These are phyloP conservation scores for Candida quercuum DNA, from an alignment of 805 yeast genomes.

Conservation along the genomic window DNA sequence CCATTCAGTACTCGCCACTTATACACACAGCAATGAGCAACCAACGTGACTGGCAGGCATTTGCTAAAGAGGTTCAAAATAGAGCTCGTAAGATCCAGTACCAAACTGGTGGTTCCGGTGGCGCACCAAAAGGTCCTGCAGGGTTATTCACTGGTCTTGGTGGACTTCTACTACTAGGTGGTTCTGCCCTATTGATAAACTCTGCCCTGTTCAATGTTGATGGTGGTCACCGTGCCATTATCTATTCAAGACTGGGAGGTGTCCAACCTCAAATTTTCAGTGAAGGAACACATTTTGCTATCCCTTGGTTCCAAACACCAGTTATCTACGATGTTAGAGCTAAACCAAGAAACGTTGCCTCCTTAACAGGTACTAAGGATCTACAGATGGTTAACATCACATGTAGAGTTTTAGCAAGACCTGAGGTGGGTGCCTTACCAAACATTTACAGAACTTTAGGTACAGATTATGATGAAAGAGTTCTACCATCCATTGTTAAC, in stretches of 20 bases:
- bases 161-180: slow-evolving; percentile 53
- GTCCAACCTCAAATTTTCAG: slow-evolving; percentile 74
- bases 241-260: slow-evolving; percentile 85
- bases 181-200: slow-evolving; percentile 47
- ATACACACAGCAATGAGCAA: slow-evolving; percentile 15
- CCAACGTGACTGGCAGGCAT: slow-evolving; percentile 44
- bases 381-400: slow-evolving; percentile 98
- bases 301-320: slow-evolving; percentile 95
- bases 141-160: slow-evolving; percentile 61
- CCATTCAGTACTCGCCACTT: too few relatives aligned
- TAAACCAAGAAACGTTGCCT: slow-evolving; percentile 92
- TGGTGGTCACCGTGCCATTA: slow-evolving; percentile 98
- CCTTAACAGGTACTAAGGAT: slow-evolving; percentile 96
- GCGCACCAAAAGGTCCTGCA: slow-evolving; percentile 33
- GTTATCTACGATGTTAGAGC: slow-evolving; percentile 93
- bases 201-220: slow-evolving; percentile 78
- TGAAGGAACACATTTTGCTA: slow-evolving; percentile 92
- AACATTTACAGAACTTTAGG: slow-evolving; percentile 89
- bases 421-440: slow-evolving; percentile 74
- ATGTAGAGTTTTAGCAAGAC: slow-evolving; percentile 94
- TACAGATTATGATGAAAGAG: slow-evolving; percentile 92
- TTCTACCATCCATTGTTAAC: slow-evolving; percentile 94
- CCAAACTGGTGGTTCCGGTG: slow-evolving; percentile 32
- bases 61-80: slow-evolving; percentile 45
- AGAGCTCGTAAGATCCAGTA: slow-evolving; percentile 37